phyloP scores from a whole-genome alignment of 345 rosid species.

The Populus davidiana region DNA sequence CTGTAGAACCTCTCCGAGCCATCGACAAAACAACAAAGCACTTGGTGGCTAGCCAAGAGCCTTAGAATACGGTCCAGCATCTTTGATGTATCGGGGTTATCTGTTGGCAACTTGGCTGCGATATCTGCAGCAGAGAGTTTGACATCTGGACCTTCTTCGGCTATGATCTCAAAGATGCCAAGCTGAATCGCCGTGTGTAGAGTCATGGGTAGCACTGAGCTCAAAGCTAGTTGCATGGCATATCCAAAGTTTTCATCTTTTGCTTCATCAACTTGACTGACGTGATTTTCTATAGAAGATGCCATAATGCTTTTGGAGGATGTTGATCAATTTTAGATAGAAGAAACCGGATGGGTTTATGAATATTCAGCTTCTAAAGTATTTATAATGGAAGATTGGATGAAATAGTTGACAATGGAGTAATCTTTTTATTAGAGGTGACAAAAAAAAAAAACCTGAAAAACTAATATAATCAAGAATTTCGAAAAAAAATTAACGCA shows the following conservation, averaged over 20 bases:
- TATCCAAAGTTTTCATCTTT: slow-evolving; percentile 15
- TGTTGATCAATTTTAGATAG: not conserved
- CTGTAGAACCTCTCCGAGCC: slow-evolving; percentile 24
- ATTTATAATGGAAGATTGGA: no score
- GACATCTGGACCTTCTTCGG: slow-evolving; percentile 29
- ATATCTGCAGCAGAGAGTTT: slow-evolving; percentile 51
- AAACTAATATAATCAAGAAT: no score
- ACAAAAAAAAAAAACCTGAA: no score
- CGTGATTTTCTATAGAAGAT: not conserved
- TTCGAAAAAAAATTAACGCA: no score
- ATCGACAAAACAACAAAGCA: slow-evolving; percentile 34
- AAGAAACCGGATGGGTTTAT: not conserved
- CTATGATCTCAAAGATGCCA: slow-evolving; percentile 46
- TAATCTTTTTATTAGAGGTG: no score
- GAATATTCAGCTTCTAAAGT: not conserved
- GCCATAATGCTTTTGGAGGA: not conserved
- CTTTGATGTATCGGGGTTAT: slow-evolving; percentile 38
- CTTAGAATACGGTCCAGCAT: slow-evolving; percentile 54
- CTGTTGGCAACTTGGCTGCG: slow-evolving; percentile 26
- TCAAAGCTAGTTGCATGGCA: slow-evolving; percentile 21
- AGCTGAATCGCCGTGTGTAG: slow-evolving; percentile 48
- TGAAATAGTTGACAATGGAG: no score
- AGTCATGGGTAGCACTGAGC: slow-evolving; percentile 48
- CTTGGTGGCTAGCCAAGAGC: slow-evolving; percentile 44
- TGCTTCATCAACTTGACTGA: not conserved